Evolutionary conservation across 257 asterid species (phyloP), one percentile per base, ranked within the genome.

Genomic region (Sherardia arvensis): DNA sequence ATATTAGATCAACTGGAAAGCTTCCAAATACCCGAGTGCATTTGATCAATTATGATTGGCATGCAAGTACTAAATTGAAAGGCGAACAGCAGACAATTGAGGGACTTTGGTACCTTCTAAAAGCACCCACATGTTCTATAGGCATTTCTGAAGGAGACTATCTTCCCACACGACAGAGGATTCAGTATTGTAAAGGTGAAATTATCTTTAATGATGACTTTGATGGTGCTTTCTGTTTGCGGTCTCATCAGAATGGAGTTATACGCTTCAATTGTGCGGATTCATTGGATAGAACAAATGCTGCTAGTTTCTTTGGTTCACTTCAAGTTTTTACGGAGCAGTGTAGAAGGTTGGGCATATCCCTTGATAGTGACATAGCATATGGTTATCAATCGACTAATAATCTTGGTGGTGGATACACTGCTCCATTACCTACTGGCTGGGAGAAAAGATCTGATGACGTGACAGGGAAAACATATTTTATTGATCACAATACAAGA

Each of bases 221-320:
- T 69, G 90, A 77, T 71, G 99, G 99, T 65, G 97, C 93, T 40
- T 92, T 92, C 83, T 92, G 99, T 85, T 70, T 92, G 83, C 83
- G 99, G 75, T 83, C 95, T 51, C 99, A 92, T 79, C 99, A 92
- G 77, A 92, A 92, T 79, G 99, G 99, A 69, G 96, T 89, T 53
- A 76, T 92, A 78, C 99, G 99, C 69, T 92, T 79, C 81, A 92
- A 92, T 73, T 92, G 99, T 76, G 99, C 99, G 7, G 99, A 92
- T 81, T 92, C 99, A 40, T 79, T 92, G 78, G 99, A 92, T 76
- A 87, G 99, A 78, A 92, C 99, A 68, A 92, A 92, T 78, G 99
- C 99, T 68, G 99, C 99, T 69, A 92, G 99, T 81, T 92, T 74
- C 78, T 92, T 92, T 83, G 99, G 99, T 75, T 91, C 99, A 23